phyloP scores from a whole-genome alignment of 2,329 filamentous ascomycete genomes.

The Colletotrichum zoysiae region DNA sequence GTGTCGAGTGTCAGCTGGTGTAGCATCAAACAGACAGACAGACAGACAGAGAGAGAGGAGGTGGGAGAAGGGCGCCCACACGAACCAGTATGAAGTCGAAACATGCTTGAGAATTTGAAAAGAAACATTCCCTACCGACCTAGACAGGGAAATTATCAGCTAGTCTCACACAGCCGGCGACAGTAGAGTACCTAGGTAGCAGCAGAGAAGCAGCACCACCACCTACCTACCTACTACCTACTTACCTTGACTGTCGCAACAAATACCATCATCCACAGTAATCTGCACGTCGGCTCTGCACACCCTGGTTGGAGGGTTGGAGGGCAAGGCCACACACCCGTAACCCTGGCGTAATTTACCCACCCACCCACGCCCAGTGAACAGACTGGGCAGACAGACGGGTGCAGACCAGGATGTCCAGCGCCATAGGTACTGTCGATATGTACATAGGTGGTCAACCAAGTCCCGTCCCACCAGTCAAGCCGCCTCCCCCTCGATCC shows the following conservation, averaged over 20 bases:
- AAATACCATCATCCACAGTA: slow-evolving; percentile 10
- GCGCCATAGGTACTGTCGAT: no score
- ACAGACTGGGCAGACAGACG: slow-evolving; percentile 23
- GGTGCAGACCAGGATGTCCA: slow-evolving; percentile 31
- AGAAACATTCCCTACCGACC: slow-evolving; percentile 3
- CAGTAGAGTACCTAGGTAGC: neutral
- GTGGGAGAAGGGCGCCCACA: slow-evolving; percentile 1
- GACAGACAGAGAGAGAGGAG: neutral
- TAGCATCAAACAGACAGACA: neutral
- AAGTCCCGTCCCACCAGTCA: slow-evolving; percentile 39
- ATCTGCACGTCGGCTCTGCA: slow-evolving; percentile 18
- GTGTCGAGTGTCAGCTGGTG: slow-evolving; percentile 14
- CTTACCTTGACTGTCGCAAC: neutral
- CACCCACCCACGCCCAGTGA: slow-evolving; percentile 34
- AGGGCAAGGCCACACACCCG: slow-evolving; percentile 38
- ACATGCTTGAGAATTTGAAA: slow-evolving; percentile 8
- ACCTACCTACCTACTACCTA: no score
- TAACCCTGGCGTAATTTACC: slow-evolving; percentile 39
- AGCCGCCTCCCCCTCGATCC: slow-evolving; percentile 21
- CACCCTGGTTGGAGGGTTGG: slow-evolving; percentile 39
- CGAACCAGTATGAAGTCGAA: slow-evolving; percentile 12
- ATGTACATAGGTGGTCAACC: slow-evolving; percentile 16
- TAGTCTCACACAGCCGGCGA: slow-evolving; percentile 9
- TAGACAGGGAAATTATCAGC: neutral
- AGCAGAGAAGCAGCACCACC: neutral